Evolutionary conservation across 139 green algal species (phyloP).

Genomic region (Coccomyxa sp.): DNA sequence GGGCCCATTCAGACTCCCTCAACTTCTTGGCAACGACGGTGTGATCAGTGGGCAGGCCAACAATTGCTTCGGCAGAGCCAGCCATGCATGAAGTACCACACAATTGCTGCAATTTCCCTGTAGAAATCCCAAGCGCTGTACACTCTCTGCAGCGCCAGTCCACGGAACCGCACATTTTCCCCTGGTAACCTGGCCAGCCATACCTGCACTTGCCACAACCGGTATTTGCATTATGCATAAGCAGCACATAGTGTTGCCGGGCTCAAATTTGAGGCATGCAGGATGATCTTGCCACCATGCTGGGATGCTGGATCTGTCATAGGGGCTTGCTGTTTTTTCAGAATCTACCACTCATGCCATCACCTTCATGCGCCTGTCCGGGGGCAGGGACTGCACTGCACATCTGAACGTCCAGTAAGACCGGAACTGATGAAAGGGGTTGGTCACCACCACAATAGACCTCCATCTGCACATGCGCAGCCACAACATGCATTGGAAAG

Average conservation of each 20-base stretch:
- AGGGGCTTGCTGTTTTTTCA: background rate
- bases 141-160: background rate
- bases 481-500: background rate
- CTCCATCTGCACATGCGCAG: background rate
- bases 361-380: background rate
- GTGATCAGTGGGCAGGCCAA: too few species aligned
- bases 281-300: background rate
- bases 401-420: conserved; percentile 16
- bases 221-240: background rate
- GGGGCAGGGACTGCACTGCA: conserved; percentile 13
- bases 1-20: too few species aligned
- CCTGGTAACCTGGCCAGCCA: background rate
- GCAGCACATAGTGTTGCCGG: background rate
- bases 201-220: background rate
- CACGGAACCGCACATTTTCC: background rate
- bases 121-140: background rate
- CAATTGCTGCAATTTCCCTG: conserved; percentile 2
- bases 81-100: background rate
- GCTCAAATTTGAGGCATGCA: background rate
- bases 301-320: background rate
- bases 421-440: conserved; percentile 27
- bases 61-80: background rate
- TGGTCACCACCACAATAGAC: conserved; percentile 17
- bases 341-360: background rate
- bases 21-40: too few species aligned